phyloP scores from a whole-genome alignment of 2,329 filamentous ascomycete genomes.

The Neospermospora avenae region DNA sequence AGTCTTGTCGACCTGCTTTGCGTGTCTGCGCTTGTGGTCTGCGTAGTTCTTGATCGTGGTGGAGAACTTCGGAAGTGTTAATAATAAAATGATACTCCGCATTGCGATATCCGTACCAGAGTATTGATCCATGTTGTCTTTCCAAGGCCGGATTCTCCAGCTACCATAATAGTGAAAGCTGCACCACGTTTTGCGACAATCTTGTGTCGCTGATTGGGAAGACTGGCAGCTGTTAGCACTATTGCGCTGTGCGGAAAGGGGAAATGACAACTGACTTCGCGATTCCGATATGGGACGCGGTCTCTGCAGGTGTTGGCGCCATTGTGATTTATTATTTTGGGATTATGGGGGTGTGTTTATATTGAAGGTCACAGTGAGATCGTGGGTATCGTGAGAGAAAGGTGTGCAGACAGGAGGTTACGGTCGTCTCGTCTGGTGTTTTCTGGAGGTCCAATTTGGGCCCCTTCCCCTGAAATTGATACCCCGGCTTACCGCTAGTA shows the following conservation, averaged over 20 bases:
- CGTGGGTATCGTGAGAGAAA: conserved; percentile 1
- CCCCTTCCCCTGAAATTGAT: conserved; percentile 19
- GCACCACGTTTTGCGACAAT: conserved; percentile 83
- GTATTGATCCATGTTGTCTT: conserved; percentile 99
- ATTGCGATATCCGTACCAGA: conserved; percentile 42
- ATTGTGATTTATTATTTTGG: conserved; percentile 37
- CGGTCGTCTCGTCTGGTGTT: neutral
- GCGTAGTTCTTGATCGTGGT: conserved; percentile 99
- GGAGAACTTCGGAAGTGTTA: conserved; percentile 59
- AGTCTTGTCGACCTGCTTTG: conserved; percentile 99
- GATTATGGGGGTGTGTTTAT: neutral
- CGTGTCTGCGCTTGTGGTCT: conserved; percentile 98
- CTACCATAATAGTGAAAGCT: conserved; percentile 99
- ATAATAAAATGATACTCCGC: neutral
- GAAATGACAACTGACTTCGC: conserved; percentile 46
- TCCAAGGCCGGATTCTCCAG: conserved; percentile 95
- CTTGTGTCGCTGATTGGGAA: conserved; percentile 68
- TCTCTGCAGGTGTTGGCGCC: conserved; percentile 56
- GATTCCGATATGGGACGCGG: conserved; percentile 68
- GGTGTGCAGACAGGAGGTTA: neutral
- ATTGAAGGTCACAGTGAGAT: neutral
- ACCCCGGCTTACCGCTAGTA: conserved; percentile 6
- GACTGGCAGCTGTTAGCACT: conserved; percentile 2
- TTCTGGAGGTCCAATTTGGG: conserved; percentile 6
- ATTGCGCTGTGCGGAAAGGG: conserved; percentile 36